A percentile compares a stretch with the other conserved stretches of the same genome.
Conservation (phyloP, 2,329 filamentous ascomycete genomes). For the Trichoderma afroharzianum region DNA sequence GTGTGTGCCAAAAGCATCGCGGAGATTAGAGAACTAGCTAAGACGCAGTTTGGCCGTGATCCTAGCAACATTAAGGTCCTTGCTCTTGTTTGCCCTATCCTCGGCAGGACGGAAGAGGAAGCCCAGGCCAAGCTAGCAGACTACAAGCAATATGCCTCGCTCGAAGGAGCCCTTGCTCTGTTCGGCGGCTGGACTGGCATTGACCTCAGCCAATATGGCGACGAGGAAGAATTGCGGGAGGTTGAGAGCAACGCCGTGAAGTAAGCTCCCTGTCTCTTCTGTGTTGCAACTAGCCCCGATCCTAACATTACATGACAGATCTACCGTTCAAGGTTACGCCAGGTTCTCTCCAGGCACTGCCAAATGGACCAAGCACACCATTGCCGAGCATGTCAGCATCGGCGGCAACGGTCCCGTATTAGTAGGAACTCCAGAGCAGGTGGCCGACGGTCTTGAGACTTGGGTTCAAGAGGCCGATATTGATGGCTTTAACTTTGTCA, state of each 20-base stretch:
- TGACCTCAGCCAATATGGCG: slow-evolving; percentile 53
- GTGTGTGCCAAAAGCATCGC: slow-evolving; percentile 60
- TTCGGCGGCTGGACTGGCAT: slow-evolving; percentile 72
- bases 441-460: slow-evolving; percentile 34
- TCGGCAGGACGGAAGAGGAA: slow-evolving; percentile 63
- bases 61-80: slow-evolving; percentile 63
- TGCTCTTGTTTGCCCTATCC: slow-evolving; percentile 61
- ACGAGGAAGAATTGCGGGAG: slow-evolving; percentile 61
- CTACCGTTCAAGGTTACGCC: slow-evolving; percentile 53
- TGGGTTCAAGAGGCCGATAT: slow-evolving; percentile 53
- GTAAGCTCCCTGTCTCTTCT: slow-evolving; percentile 21
- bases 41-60: slow-evolving; percentile 52
- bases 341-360: slow-evolving; percentile 54
- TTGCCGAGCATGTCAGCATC: slow-evolving; percentile 64
- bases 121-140: slow-evolving; percentile 61
- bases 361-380: slow-evolving; percentile 70
- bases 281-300: background rate
- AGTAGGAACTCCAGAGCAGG: slow-evolving; percentile 52
- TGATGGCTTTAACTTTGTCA: slow-evolving; percentile 69
- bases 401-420: slow-evolving; percentile 63
- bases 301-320: slow-evolving; percentile 31
- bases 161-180: slow-evolving; percentile 62
- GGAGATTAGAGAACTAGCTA: slow-evolving; percentile 57
- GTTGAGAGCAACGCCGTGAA: slow-evolving; percentile 60
- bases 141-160: slow-evolving; percentile 56